phyloP scores from a whole-genome alignment of 2,329 filamentous ascomycete genomes.

The Talaromyces sp. region DNA sequence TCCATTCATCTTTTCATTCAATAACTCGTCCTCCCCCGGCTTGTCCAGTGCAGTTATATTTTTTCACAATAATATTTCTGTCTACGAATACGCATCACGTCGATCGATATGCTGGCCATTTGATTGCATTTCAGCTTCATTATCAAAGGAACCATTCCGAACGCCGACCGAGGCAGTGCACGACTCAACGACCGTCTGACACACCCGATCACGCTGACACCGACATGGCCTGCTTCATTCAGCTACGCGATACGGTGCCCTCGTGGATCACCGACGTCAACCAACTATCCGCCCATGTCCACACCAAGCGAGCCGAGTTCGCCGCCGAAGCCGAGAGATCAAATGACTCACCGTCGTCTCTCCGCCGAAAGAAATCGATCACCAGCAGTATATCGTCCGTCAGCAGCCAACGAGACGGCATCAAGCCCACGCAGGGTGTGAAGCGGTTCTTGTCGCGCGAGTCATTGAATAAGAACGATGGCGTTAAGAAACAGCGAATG shows the following conservation, averaged over 20 bases:
- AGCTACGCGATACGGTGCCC: slow-evolving; percentile 17
- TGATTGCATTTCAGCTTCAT: background rate
- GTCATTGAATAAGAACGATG: background rate
- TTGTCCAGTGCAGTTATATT: background rate
- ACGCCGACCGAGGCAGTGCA: background rate
- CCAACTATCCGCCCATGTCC: slow-evolving; percentile 13
- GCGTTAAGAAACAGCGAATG: slow-evolving; percentile 5
- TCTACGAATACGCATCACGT: background rate
- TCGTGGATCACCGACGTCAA: slow-evolving; percentile 17
- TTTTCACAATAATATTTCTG: background rate
- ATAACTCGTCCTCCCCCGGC: background rate
- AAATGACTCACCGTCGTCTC: background rate
- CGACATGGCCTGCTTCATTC: slow-evolving; percentile 17
- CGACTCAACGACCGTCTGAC: background rate
- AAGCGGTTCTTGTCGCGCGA: slow-evolving; percentile 17
- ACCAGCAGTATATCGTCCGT: slow-evolving; percentile 1
- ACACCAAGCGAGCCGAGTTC: slow-evolving; percentile 18
- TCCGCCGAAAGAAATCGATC: slow-evolving; percentile 1
- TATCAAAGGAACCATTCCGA: background rate
- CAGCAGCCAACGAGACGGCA: background rate
- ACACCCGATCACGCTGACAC: background rate
- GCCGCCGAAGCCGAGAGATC: slow-evolving; percentile 13
- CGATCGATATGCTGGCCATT: slow-evolving; percentile 6
- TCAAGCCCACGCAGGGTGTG: background rate
- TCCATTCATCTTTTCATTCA: background rate